A percentile compares a stretch with the other conserved stretches of the same genome.
Evolutionary conservation across 202 grass and related monocot species (phyloP).

Genomic region (Zizania palustris): DNA sequence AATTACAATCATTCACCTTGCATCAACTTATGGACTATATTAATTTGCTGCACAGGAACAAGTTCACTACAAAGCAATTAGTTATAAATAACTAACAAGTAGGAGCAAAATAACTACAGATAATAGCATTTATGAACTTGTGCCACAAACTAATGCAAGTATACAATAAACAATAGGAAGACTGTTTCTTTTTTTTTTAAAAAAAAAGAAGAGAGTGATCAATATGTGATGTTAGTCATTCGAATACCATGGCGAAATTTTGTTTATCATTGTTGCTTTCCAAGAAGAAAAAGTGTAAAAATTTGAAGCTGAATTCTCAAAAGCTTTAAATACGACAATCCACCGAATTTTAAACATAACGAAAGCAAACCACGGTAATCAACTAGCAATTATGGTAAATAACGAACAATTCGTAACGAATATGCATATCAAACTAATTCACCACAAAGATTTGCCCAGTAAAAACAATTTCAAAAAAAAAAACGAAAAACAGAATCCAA

Average conservation of each 20-base stretch:
- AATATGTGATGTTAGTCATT: background rate
- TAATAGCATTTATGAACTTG: constrained; percentile 9
- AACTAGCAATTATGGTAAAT: background rate
- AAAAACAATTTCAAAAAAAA: background rate
- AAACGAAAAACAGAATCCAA: background rate
- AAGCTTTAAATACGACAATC: background rate
- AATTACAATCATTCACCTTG: constrained; percentile 29
- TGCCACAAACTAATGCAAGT: constrained; percentile 2
- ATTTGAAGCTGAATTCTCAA: background rate
- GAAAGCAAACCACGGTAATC: background rate
- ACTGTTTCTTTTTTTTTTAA: background rate
- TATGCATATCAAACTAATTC: background rate
- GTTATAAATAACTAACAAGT: constrained; percentile 9
- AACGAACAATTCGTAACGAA: background rate
- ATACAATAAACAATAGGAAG: background rate
- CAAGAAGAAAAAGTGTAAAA: background rate
- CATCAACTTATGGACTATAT: background rate
- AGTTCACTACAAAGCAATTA: background rate
- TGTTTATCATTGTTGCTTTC: background rate
- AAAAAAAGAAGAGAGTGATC: background rate
- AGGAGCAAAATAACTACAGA: constrained; percentile 16
- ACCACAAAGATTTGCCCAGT: background rate
- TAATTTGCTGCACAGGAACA: constrained; percentile 1
- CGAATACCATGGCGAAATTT: background rate
- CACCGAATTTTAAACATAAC: background rate